phyloP scores from a whole-genome alignment of 495 filamentous ascomycete genomes.

The Echria macrotheca region DNA sequence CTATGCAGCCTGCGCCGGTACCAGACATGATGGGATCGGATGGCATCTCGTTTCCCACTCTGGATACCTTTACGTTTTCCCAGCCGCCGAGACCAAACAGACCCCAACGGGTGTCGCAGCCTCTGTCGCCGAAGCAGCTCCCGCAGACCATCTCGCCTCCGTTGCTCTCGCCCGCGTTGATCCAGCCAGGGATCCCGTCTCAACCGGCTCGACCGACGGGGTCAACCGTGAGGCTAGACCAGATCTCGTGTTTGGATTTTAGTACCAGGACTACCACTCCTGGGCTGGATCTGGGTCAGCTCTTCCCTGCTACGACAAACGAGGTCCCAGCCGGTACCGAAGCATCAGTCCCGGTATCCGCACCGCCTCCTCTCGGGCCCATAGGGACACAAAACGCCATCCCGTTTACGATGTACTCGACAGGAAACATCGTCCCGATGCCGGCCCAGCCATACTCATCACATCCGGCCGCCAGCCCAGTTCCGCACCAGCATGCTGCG shows the following conservation, averaged over 20 bases:
- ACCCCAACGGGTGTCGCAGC: slow-evolving; percentile 4
- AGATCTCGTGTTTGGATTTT: slow-evolving; percentile 17
- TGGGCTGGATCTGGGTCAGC: slow-evolving; percentile 13
- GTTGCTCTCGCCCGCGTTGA: too few relatives aligned
- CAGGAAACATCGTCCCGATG: slow-evolving; percentile 13
- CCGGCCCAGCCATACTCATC: too few relatives aligned
- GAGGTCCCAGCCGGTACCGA: too few relatives aligned
- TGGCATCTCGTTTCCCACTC: slow-evolving; percentile 4
- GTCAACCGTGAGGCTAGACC: slow-evolving; percentile 7
- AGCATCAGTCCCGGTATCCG: too few relatives aligned
- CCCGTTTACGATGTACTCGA: slow-evolving; percentile 15
- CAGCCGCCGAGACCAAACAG: neutral
- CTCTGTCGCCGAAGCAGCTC: slow-evolving; percentile 17
- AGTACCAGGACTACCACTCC: slow-evolving; percentile 12
- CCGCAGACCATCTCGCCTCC: slow-evolving; percentile 1
- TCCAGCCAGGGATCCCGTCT: neutral
- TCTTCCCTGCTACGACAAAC: too few relatives aligned
- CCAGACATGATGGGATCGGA: neutral
- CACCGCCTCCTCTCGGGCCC: neutral
- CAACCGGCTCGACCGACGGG: too few relatives aligned
- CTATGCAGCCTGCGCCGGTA: slow-evolving; percentile 7
- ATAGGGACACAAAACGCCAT: slow-evolving; percentile 7
- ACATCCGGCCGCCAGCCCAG: too few relatives aligned
- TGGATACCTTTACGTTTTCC: slow-evolving; percentile 15
- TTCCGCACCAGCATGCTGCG: too few relatives aligned